Evolutionary conservation across 371 early-diverging fungal genomes (phyloP).

Genomic region (Dinochytrium kinnereticum): DNA sequence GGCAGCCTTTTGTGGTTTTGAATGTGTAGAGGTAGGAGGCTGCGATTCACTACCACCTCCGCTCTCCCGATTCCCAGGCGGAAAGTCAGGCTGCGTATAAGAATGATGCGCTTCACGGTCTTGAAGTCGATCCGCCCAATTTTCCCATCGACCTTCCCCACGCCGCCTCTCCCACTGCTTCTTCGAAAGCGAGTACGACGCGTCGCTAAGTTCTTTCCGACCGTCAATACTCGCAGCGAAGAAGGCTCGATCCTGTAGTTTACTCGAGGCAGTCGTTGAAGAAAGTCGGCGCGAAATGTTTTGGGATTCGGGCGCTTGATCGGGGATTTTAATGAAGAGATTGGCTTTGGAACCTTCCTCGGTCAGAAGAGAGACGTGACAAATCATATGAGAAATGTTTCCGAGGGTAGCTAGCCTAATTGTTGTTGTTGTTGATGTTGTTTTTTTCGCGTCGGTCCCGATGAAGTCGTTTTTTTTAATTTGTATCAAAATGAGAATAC

Average conservation of each 20-base stretch:
- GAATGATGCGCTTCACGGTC: no score
- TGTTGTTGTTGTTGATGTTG: background rate
- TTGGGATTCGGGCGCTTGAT: constrained; percentile 3
- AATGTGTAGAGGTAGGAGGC: no score
- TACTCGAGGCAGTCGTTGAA: no score
- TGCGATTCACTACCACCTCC: no score
- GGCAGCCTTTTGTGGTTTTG: no score
- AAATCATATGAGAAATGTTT: constrained; percentile 23
- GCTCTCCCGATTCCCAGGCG: no score
- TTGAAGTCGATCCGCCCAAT: no score
- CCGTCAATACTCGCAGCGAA: background rate
- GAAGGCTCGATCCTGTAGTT: background rate
- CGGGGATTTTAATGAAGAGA: constrained; percentile 8
- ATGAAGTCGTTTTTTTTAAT: background rate
- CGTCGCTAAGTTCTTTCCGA: background rate
- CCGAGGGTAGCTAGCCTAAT: constrained; percentile 19
- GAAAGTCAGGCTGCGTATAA: no score
- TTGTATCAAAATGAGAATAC: background rate
- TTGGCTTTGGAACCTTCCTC: background rate
- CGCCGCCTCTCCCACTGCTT: background rate
- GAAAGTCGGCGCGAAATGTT: no score
- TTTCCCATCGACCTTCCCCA: no score
- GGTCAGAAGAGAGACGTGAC: constrained; percentile 14
- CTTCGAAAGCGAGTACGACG: background rate
- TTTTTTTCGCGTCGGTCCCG: background rate